Base-by-base conservation (phyloP, 108 stramenopile species). In the Fragilariopsis cylindrus region DNA sequence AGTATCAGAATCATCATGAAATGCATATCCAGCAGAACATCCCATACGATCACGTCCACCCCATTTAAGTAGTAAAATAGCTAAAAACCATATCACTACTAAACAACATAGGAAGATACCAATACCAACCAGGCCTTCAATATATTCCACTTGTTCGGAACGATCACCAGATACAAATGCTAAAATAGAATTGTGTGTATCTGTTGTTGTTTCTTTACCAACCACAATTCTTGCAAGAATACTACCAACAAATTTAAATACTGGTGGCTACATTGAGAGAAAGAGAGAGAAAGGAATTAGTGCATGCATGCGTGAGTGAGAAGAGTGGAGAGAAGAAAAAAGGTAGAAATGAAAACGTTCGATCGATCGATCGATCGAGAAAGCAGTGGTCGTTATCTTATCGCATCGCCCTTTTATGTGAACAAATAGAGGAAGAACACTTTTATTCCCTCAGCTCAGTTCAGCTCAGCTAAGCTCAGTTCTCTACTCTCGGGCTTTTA, bases 21-120 rank as follows among this genome's bases (percentile, higher is more conserved):
- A 79, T 13, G 71, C 52, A 12, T 57, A 21, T 19, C 78, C 78
- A 3, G 78, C 60, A 2, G 78, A 65, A 48, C 78, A 79, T 42
- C 78, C 78, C 13, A 79, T 46, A 0, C 63, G 47, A 18, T 67
- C 69, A 1, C 56, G 18, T 4, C 78, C 67, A 45, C 45, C 39
- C 40, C 40, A 79, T 30, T 79, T 79, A 2, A 79, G 44, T 15
- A 79, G 16, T 5, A 73, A 6, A 11, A 79, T 19, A n/a, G 57
- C 53, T 5, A 69, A 2, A 13, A 60, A 63, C 78, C 78, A 79
- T 21, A 72, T 13, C 4, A 65, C 57, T 18, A 67, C 56, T 0
- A 73, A 0, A 2, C 40, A 21, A 9, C 21, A 18, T 12, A 80
- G 12, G 0, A 62, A 70, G 5, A 40, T 30, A 7, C 65, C 60